phyloP scores from a whole-genome alignment of 768 basidiomycete genomes.

The Boletus speciosus region DNA sequence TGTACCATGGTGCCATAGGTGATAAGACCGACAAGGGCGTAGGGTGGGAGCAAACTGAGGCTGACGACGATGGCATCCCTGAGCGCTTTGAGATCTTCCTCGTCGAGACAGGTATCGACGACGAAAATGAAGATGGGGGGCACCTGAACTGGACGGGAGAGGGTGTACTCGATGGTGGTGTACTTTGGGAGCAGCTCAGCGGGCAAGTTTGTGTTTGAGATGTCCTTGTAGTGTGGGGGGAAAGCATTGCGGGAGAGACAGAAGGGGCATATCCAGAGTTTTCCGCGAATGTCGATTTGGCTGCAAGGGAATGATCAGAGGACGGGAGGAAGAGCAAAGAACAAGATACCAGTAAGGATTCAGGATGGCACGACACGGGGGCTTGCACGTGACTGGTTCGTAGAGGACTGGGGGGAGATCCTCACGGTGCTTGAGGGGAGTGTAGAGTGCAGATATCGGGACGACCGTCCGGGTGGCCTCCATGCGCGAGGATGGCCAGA shows the following conservation, averaged over 20 bases:
- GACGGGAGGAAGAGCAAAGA: background rate
- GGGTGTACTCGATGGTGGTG: constrained; percentile 99
- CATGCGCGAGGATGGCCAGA: constrained; percentile 97
- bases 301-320: constrained; percentile 39
- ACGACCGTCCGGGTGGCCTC: constrained; percentile 98
- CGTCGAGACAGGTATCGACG: constrained; percentile 94
- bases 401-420: constrained; percentile 96
- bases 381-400: constrained; percentile 98
- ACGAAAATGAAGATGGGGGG: constrained; percentile 98
- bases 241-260: constrained; percentile 96
- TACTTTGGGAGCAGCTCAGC: constrained; percentile 96
- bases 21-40: constrained; percentile 91
- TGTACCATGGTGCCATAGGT: constrained; percentile 96
- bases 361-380: constrained; percentile 93
- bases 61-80: constrained; percentile 94
- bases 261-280: constrained; percentile 99
- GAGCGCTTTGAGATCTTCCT: constrained; percentile 93
- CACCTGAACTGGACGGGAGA: constrained; percentile 83
- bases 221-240: constrained; percentile 98
- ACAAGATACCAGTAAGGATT: constrained; percentile 89
- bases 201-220: constrained; percentile 94
- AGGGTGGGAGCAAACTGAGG: constrained; percentile 88
- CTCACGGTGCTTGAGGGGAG: constrained; percentile 88
- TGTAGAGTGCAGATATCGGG: constrained; percentile 97
- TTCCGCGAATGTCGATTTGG: constrained; percentile 97